These are phyloP conservation scores for Thielaviopsis populi DNA, from an alignment of 2,329 filamentous ascomycete species.

Conservation along the genomic window DNA sequence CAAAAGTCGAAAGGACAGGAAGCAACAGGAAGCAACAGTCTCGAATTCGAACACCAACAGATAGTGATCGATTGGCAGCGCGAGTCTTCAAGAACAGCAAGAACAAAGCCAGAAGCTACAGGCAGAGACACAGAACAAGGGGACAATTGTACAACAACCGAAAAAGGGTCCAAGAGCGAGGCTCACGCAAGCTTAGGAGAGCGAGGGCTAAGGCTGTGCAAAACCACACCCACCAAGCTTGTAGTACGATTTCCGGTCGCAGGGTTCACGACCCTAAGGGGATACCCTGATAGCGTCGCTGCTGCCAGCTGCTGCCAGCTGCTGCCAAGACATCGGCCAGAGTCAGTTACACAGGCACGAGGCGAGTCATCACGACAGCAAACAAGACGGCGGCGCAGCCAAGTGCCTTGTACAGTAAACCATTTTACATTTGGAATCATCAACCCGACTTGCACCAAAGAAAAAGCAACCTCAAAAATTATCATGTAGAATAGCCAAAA, in stretches of 20 bases:
- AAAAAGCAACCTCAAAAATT: background rate
- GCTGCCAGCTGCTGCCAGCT: background rate
- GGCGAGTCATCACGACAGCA: too few relatives aligned
- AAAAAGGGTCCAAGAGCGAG: constrained; percentile 3
- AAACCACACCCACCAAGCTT: too few relatives aligned
- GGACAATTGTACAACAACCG: background rate
- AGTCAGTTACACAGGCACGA: background rate
- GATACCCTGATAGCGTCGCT: too few relatives aligned
- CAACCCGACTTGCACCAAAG: background rate
- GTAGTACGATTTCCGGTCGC: background rate
- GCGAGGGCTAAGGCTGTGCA: background rate
- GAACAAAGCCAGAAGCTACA: background rate
- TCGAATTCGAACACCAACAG: too few relatives aligned
- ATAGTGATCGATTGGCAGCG: background rate
- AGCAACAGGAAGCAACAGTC: too few relatives aligned
- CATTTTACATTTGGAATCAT: background rate
- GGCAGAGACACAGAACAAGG: background rate
- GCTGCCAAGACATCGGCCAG: background rate
- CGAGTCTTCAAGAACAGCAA: background rate
- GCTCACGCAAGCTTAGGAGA: background rate
- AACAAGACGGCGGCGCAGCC: too few relatives aligned
- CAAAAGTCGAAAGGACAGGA: background rate
- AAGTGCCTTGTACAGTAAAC: too few relatives aligned
- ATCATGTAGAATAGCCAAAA: constrained; percentile 12
- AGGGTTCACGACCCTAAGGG: background rate